These are phyloP conservation scores for Sanguinoderma infundibulare DNA, from an alignment of 1,284 basidiomycete genomes.

Conservation along the genomic window DNA sequence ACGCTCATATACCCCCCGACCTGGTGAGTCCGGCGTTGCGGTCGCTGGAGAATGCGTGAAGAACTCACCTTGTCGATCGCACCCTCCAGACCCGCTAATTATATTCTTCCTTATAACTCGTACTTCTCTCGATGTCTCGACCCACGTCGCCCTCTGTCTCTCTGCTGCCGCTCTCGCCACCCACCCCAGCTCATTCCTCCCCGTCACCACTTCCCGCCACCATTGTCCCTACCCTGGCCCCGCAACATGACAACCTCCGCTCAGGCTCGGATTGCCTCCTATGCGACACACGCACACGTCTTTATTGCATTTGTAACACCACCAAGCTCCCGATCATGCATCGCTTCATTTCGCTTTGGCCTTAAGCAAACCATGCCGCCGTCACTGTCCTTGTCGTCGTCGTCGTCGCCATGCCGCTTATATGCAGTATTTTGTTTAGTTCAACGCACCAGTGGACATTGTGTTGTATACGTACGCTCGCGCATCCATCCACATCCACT, in stretches of 20 bases:
- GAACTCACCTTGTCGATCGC: background rate
- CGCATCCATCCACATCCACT: background rate
- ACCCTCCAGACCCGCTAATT: conserved; percentile 19
- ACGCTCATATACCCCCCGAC: conserved; percentile 13
- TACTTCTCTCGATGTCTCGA: background rate
- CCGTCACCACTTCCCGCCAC: conserved; percentile 1
- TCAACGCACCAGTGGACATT: conserved; percentile 14
- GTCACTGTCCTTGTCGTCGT: background rate
- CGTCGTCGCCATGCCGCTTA: too few relatives aligned
- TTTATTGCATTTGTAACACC: conserved; percentile 15
- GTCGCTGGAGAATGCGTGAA: background rate
- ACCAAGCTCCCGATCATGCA: conserved; percentile 8
- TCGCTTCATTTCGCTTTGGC: background rate
- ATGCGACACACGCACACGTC: conserved; percentile 14
- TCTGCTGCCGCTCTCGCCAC: background rate
- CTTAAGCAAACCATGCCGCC: background rate
- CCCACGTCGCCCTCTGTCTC: background rate
- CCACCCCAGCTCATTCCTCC: conserved; percentile 13
- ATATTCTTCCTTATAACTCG: conserved; percentile 7
- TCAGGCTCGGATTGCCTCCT: conserved; percentile 18
- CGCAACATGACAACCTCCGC: conserved; percentile 21
- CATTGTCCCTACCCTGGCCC: too few relatives aligned
- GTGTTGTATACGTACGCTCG: conserved; percentile 20
- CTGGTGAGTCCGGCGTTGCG: conserved; percentile 13
- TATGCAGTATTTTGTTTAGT: conserved; percentile 5